These are phyloP conservation scores for Hibiscus syriacus DNA, from an alignment of 345 rosid genomes.

Conservation along the genomic window DNA sequence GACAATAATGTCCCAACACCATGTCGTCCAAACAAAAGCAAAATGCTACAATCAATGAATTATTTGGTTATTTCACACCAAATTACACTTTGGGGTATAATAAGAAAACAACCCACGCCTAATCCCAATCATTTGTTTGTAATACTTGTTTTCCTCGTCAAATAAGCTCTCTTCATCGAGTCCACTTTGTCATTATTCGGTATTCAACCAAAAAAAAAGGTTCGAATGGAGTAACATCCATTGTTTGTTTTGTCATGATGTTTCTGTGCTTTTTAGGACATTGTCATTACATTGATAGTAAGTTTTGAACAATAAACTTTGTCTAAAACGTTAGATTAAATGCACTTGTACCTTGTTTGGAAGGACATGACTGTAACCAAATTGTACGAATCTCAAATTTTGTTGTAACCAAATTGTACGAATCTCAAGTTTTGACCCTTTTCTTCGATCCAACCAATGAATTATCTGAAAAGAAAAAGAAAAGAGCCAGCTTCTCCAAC, in stretches of 20 bases:
- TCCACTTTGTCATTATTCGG: neutral
- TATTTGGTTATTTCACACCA: neutral
- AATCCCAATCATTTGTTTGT: neutral
- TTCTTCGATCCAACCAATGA: conserved; percentile 29
- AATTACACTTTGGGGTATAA: neutral
- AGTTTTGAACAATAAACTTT: neutral
- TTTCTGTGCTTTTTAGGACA: neutral
- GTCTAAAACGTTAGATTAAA: too few relatives aligned
- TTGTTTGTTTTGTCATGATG: neutral
- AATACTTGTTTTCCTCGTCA: neutral
- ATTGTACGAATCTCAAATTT: too few relatives aligned
- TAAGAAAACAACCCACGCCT: neutral
- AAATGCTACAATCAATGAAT: too few relatives aligned
- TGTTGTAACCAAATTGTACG: too few relatives aligned
- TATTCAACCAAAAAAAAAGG: neutral
- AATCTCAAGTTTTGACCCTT: too few relatives aligned
- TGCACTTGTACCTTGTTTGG: too few relatives aligned
- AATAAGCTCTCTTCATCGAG: neutral
- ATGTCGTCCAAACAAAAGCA: too few relatives aligned
- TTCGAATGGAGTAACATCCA: neutral
- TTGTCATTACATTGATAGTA: neutral
- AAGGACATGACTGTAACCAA: too few relatives aligned
- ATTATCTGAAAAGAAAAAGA: neutral
- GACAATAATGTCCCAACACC: conserved; percentile 8
- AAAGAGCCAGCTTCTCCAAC: neutral